These are phyloP conservation scores for Saccharum hybrid DNA, from an alignment of 202 grass and related monocot species.

Conservation along the genomic window DNA sequence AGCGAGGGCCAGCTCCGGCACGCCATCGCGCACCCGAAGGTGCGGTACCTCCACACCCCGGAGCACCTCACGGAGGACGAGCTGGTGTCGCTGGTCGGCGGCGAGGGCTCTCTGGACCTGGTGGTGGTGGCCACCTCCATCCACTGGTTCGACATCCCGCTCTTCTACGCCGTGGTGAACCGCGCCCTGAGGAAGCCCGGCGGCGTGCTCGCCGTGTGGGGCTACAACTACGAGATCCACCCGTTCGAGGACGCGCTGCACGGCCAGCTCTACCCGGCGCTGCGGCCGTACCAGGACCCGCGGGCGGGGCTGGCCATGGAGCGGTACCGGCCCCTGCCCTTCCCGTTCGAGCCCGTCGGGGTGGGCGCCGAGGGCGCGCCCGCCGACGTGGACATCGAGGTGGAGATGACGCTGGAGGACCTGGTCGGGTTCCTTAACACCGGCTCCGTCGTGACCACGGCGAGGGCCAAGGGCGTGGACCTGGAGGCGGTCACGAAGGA, in stretches of 20 bases:
- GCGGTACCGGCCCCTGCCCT: conserved; percentile 61
- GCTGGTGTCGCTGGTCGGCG: conserved; percentile 63
- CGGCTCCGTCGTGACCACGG: conserved; percentile 50
- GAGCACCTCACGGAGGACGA: conserved; percentile 62
- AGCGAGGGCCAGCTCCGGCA: conserved; percentile 60
- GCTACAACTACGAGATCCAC: conserved; percentile 59
- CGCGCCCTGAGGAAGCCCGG: conserved; percentile 63
- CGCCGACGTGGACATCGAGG: conserved; percentile 60
- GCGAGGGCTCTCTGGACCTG: conserved; percentile 70
- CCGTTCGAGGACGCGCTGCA: conserved; percentile 55
- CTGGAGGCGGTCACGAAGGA: conserved; percentile 50
- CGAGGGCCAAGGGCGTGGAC: conserved; percentile 65
- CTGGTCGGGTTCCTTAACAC: conserved; percentile 50
- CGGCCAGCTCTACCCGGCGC: conserved; percentile 43
- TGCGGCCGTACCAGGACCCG: conserved; percentile 56
- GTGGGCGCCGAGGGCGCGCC: conserved; percentile 61
- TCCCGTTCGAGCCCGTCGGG: conserved; percentile 76
- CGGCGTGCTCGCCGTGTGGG: conserved; percentile 71
- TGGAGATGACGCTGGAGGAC: conserved; percentile 65
- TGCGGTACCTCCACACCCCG: conserved; percentile 75
- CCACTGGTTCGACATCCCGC: conserved; percentile 76
- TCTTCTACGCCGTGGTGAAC: conserved; percentile 69
- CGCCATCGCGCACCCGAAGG: conserved; percentile 52
- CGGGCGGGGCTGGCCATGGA: conserved; percentile 55
- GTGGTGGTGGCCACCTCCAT: conserved; percentile 61